Evolutionary conservation across 768 basidiomycete genomes (phyloP).

Genomic region (Russula vinacea): DNA sequence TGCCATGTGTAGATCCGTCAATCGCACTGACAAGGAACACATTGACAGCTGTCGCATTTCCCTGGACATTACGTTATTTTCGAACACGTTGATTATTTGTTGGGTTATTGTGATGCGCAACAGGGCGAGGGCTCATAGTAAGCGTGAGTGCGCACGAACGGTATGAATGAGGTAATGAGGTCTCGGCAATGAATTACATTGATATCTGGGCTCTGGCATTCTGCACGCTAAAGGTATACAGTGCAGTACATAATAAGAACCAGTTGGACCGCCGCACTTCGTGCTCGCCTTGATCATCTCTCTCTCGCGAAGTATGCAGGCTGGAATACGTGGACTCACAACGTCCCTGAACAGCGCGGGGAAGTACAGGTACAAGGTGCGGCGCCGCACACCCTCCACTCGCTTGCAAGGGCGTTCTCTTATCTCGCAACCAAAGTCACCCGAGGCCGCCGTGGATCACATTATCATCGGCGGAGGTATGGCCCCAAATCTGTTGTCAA

Average conservation of each 20-base stretch:
- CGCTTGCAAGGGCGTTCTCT: background rate
- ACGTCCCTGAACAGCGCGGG: constrained; percentile 61
- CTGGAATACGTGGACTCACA: constrained; percentile 37
- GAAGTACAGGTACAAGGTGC: constrained; percentile 60
- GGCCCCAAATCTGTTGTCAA: constrained; percentile 4
- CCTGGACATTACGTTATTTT: background rate
- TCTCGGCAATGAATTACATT: background rate
- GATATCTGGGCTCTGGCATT: too few species aligned
- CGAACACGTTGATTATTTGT: background rate
- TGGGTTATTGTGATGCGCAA: too few species aligned
- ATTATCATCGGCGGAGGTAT: constrained; percentile 85
- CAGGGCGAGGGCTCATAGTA: background rate
- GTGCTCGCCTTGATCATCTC: background rate
- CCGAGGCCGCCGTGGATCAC: constrained; percentile 75
- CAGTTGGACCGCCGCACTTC: background rate
- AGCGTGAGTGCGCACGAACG: background rate
- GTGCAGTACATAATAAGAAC: too few species aligned
- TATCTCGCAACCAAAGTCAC: constrained; percentile 42
- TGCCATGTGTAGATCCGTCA: too few species aligned
- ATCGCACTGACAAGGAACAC: background rate
- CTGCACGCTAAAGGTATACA: too few species aligned
- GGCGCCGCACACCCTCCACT: constrained; percentile 21
- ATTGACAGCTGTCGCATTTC: background rate
- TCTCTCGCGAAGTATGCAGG: background rate
- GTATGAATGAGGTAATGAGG: background rate